phyloP scores from a whole-genome alignment of 768 basidiomycete species.

The Austroboletus eburneus region DNA sequence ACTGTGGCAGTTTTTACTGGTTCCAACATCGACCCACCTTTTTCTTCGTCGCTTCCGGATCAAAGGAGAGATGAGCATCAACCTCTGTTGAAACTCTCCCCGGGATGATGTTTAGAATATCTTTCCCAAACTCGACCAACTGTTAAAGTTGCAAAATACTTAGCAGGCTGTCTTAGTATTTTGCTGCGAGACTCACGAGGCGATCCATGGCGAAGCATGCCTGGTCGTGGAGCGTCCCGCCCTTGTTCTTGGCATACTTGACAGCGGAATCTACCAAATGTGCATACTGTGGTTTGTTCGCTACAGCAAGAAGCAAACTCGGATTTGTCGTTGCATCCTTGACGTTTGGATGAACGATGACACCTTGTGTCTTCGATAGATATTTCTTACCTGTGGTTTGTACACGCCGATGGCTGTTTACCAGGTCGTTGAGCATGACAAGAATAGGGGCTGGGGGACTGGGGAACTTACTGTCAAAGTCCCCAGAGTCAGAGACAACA shows the following conservation, averaged over 20 bases:
- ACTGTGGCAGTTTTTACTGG: neutral
- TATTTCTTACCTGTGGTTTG: conserved; percentile 79
- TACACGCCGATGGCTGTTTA: conserved; percentile 80
- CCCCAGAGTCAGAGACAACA: conserved; percentile 93
- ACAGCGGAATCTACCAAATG: conserved; percentile 72
- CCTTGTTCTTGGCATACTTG: conserved; percentile 69
- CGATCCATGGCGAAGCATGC: conserved; percentile 78
- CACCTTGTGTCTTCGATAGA: too few species aligned
- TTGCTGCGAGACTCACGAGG: conserved; percentile 50
- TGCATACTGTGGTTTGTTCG: conserved; percentile 81
- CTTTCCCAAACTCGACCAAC: conserved; percentile 95
- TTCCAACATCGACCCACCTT: conserved; percentile 45
- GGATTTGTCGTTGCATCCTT: conserved; percentile 98
- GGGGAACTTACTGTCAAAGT: conserved; percentile 65
- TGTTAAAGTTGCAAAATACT: conserved; percentile 26
- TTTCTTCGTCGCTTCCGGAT: conserved; percentile 81
- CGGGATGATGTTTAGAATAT: conserved; percentile 88
- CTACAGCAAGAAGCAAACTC: conserved; percentile 84
- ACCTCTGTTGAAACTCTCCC: conserved; percentile 98
- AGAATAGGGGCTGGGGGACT: conserved; percentile 10
- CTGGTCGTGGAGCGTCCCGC: conserved; percentile 69
- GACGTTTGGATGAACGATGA: conserved; percentile 1
- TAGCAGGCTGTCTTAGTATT: neutral
- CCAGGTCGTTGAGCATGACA: conserved; percentile 10
- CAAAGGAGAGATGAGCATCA: conserved; percentile 92